Percentiles rank a stretch among this genome's conserved stretches.
Conservation (phyloP, 768 basidiomycete species). For the Rhodotorula diobovata region DNA sequence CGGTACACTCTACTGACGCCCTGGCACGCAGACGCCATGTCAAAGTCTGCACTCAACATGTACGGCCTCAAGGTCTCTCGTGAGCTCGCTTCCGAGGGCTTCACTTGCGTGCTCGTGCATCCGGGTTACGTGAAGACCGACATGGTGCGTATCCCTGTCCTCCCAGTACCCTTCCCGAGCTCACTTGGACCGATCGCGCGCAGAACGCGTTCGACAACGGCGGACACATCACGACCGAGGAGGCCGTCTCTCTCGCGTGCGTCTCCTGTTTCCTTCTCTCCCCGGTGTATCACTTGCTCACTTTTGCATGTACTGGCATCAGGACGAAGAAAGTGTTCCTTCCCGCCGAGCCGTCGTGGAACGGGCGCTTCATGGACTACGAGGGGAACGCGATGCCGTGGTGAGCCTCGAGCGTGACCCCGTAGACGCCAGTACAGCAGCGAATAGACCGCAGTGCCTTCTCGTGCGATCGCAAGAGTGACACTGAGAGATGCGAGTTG, state of each 20-base stretch:
- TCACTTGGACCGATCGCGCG: not conserved
- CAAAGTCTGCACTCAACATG: slow-evolving; percentile 37
- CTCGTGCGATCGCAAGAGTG: too few species aligned
- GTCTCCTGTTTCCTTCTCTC: not conserved
- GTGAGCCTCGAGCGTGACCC: not conserved
- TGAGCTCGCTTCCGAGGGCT: slow-evolving; percentile 19
- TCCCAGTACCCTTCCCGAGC: not conserved
- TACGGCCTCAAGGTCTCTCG: slow-evolving; percentile 22
- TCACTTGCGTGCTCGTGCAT: slow-evolving; percentile 17
- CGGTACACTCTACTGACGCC: too few species aligned
- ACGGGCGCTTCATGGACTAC: slow-evolving; percentile 20
- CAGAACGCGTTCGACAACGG: slow-evolving; percentile 22
- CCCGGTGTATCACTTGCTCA: not conserved
- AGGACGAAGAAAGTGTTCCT: slow-evolving; percentile 30
- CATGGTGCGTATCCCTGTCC: not conserved
- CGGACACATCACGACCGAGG: slow-evolving; percentile 15
- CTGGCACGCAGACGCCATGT: slow-evolving; percentile 13
- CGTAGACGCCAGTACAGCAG: too few species aligned
- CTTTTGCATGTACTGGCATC: not conserved
- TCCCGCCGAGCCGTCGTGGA: slow-evolving; percentile 7
- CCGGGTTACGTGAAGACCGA: slow-evolving; percentile 13
- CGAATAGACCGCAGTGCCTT: too few species aligned
- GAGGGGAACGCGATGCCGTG: slow-evolving; percentile 4
- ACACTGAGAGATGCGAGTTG: not conserved
- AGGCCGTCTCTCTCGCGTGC: slow-evolving; percentile 15